Percentiles rank a stretch among this genome's conserved stretches.
Evolutionary conservation across 140 eudicot genomes (phyloP).

Genomic region (Stevia rebaudiana): DNA sequence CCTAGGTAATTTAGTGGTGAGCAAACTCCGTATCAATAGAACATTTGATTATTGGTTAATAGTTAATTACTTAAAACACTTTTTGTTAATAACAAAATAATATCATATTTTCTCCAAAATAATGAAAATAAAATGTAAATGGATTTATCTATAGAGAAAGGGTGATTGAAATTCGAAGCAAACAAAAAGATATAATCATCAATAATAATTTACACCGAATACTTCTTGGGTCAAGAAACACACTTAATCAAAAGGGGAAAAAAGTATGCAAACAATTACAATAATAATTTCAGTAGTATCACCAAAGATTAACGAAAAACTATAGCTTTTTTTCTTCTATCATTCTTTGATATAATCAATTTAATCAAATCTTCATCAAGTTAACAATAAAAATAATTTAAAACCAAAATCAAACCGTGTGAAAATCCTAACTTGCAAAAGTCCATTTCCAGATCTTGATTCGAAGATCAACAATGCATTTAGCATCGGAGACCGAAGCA

Average conservation of each 20-base stretch:
- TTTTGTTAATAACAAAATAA: too few species aligned
- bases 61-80: too few species aligned
- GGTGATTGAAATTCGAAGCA: background rate
- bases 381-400: background rate
- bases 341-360: slow-evolving; percentile 11
- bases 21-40: too few species aligned
- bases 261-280: slow-evolving; percentile 22
- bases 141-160: too few species aligned
- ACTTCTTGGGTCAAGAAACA: slow-evolving; percentile 15
- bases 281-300: slow-evolving; percentile 15
- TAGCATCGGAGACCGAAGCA: slow-evolving; percentile 50
- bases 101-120: too few species aligned
- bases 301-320: slow-evolving; percentile 6
- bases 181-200: background rate
- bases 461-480: slow-evolving; percentile 74
- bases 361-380: slow-evolving; percentile 20
- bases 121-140: too few species aligned
- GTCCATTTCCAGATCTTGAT: slow-evolving; percentile 84
- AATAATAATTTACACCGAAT: slow-evolving; percentile 12
- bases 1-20: too few species aligned
- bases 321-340: slow-evolving; percentile 12
- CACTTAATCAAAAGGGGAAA: background rate
- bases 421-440: slow-evolving; percentile 28
- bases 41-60: too few species aligned
- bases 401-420: background rate